Base-by-base conservation (phyloP, 495 filamentous ascomycete species). In the Bacidia gigantensis region DNA sequence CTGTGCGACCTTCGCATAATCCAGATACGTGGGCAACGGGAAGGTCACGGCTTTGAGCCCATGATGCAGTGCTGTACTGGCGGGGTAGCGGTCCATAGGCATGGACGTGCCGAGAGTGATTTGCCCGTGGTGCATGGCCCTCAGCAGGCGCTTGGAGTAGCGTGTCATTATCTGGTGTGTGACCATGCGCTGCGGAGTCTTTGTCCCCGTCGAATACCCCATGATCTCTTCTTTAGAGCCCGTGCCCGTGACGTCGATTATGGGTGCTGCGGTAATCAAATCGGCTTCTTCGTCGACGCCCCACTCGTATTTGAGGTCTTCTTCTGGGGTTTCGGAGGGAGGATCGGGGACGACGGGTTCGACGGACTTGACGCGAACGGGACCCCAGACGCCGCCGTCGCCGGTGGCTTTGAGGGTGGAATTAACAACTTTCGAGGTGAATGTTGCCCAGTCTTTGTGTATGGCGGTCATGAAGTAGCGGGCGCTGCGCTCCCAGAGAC, bases 281-380 rank as follows among this genome's bases (percentile, higher is more conserved):
- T 89, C 85, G 20, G 85, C 85, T 48, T 85, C 81, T 65, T 87
- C 84, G 47, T 75, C 81, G 14, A 85, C 76, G 22, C 85, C 85
- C 84, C 83, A 88, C 48, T 70, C 58, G 62, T 81, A 86, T 32
- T 77, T 17, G 5, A 7, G 60, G 62, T 88, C 84, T 2, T 79
- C 58, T 20, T 74, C 69, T 2, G 80, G 69, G 0, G 66, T 56
- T 11, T 58, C 46, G 0, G 77, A 72, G 20, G 81, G 82, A 0
- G 79, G 74, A 9, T 68, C 63, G 3, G 79, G 80, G 21, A 83
- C 84, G 22, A 79, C 56, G 0, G 82, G 80, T 20, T 65, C 67
- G 48, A 85, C 73, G 18, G 71, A 69, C 0, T 71, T 60, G 0
- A 73, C 54, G 2, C 71, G 62, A 1, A 72, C 73, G 11, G 83